Evolutionary conservation across 257 asterid genomes (phyloP).

Genomic region (Cordia subcordata): DNA sequence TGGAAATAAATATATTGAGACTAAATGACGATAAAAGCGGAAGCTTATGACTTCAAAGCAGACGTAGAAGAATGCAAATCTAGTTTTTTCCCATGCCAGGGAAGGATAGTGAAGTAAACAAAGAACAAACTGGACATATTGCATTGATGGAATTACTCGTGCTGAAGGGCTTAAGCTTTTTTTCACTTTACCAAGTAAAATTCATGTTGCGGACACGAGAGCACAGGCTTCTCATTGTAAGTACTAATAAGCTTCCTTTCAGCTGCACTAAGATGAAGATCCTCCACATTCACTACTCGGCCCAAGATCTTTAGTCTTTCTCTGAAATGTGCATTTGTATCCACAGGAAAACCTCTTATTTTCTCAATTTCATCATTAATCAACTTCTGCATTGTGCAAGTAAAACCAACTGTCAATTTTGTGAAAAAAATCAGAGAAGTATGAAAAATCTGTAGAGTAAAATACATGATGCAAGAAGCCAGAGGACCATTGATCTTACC

Average conservation of each 20-base stretch:
- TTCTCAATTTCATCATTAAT: conserved; percentile 8
- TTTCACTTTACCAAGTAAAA: conserved; percentile 8
- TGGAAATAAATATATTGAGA: too few species aligned
- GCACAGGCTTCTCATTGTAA: conserved; percentile 8
- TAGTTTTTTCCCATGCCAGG: too few species aligned
- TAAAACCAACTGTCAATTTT: not conserved
- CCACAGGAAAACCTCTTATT: conserved; percentile 1
- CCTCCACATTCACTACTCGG: conserved; percentile 10
- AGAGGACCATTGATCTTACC: conserved; percentile 30
- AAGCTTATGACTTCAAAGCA: too few species aligned
- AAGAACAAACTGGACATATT: too few species aligned
- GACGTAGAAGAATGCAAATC: too few species aligned
- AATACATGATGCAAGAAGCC: not conserved
- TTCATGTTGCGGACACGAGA: conserved; percentile 16
- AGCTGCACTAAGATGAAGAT: conserved; percentile 11
- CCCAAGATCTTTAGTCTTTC: conserved; percentile 14
- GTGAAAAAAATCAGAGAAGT: not conserved
- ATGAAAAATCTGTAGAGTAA: not conserved
- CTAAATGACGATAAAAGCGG: too few species aligned
- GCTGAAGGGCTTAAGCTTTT: not conserved
- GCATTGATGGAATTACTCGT: too few species aligned
- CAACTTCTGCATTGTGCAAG: not conserved
- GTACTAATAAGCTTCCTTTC: conserved; percentile 8
- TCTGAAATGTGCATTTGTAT: conserved; percentile 10
- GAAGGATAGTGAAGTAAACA: too few species aligned